Conservation (phyloP, 331 rosid genomes). For the Pyrus hybrid region DNA sequence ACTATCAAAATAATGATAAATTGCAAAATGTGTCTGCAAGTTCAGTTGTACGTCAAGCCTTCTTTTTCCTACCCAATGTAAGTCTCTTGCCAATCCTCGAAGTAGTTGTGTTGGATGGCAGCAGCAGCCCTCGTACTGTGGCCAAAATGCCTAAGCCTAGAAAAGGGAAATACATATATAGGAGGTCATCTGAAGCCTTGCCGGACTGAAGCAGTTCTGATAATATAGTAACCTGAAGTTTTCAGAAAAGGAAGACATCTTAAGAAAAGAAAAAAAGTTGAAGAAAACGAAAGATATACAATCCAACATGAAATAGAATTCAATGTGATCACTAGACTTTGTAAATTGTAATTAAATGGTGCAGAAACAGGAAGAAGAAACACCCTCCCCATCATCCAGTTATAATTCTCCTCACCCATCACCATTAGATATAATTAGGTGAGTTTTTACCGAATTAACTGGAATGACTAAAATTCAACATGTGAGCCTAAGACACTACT, state of each 20-base stretch:
- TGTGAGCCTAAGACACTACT: neutral
- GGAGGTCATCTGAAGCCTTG: constrained; percentile 51
- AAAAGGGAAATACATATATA: constrained; percentile 44
- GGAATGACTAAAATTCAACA: neutral
- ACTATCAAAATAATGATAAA: neutral
- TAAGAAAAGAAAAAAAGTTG: neutral
- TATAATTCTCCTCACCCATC: neutral
- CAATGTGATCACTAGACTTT: neutral
- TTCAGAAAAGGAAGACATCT: neutral
- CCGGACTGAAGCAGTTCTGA: constrained; percentile 50
- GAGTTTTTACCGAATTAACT: neutral
- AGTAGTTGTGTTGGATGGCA: constrained; percentile 17
- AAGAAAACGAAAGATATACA: neutral
- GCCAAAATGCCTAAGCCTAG: constrained; percentile 53
- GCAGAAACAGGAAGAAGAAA: neutral
- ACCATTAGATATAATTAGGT: neutral
- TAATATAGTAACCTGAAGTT: constrained; percentile 49
- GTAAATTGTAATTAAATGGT: neutral
- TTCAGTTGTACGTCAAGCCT: constrained; percentile 33
- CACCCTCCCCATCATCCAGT: neutral
- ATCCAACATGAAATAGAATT: neutral
- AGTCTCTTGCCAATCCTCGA: constrained; percentile 29
- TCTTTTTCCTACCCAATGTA: constrained; percentile 48
- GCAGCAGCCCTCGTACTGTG: constrained; percentile 47
- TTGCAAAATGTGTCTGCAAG: neutral